Base-by-base conservation (phyloP, 306 rosid species). In the Rosa persica region DNA sequence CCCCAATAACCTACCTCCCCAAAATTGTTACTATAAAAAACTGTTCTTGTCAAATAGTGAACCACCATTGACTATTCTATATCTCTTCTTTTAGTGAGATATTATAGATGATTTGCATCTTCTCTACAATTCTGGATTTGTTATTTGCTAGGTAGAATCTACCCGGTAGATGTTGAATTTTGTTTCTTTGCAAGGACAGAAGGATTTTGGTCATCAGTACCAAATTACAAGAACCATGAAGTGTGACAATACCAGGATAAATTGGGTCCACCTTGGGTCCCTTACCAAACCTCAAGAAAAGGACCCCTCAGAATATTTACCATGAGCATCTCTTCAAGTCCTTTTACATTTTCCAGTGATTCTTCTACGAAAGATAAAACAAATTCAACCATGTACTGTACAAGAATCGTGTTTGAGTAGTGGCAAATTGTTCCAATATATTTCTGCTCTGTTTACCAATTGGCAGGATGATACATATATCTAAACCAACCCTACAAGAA, bases 391-490 rank as follows among this genome's bases (percentile, higher is more conserved):
- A 23, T 74, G 69, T n/a, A 38, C 4, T 54, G 67, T 40, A 74
- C 77, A 74, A 57, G 22, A 58, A 65, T 52, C 47, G 27, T 58
- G 17, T 74, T 52, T 72, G 19, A 57, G 77, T 16, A 62, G 77
- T 66, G 85, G 79, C 67, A 82, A 70, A 54, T 73, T 49, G 77
- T 78, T 83, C 66, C 73, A 83, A 81, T 76, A 68, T 68, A 27
- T 71, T 36, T 79, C 65, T 84, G 76, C 83, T 83, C 84, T 80
- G 77, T 78, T 85, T 85, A 76, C 70, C 69, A 67, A 39, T 79
- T 76, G 67, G 67, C 83, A 79, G 77, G 81, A 87, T 79, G 81
- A 81, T 78, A 89, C 84, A 87, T 74, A 77, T 82, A 81, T 82
- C 90, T 86, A 83, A 81, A 71, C 64, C 90, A 85, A 86, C 70